These are phyloP conservation scores for Cryphonectria naterciae DNA, from an alignment of 2,329 filamentous ascomycete species.

Conservation along the genomic window DNA sequence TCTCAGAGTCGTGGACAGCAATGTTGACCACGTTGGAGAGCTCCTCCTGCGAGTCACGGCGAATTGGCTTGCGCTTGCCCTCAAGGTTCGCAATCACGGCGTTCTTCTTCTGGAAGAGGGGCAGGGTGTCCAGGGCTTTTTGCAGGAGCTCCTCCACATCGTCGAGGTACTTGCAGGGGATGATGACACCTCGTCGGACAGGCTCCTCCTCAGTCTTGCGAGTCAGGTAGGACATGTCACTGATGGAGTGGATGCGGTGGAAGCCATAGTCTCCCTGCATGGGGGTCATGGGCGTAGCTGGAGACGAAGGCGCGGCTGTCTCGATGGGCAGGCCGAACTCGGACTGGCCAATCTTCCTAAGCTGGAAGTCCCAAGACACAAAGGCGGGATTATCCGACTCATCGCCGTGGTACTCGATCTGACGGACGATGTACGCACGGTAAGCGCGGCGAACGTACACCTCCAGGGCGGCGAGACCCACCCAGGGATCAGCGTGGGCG, in stretches of 20 bases:
- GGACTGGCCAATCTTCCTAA: conserved; percentile 89
- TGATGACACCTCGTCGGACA: conserved; percentile 87
- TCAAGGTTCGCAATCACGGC: conserved; percentile 71
- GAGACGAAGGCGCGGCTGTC: conserved; percentile 81
- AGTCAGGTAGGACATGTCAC: conserved; percentile 89
- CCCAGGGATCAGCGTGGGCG: conserved; percentile 90
- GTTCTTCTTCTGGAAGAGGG: conserved; percentile 56
- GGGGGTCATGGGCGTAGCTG: conserved; percentile 50
- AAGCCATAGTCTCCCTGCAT: conserved; percentile 63
- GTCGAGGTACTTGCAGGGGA: conserved; percentile 91
- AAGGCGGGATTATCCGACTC: conserved; percentile 71
- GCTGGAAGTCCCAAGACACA: conserved; percentile 93
- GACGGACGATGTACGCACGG: conserved; percentile 90
- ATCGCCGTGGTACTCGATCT: conserved; percentile 83
- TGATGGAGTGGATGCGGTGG: conserved; percentile 90
- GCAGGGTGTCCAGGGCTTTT: conserved; percentile 84
- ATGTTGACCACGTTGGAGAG: conserved; percentile 92
- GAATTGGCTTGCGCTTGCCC: conserved; percentile 69
- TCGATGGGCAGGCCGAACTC: conserved; percentile 84
- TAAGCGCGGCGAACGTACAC: conserved; percentile 97
- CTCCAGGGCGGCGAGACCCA: conserved; percentile 89
- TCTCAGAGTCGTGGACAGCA: conserved; percentile 86
- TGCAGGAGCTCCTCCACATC: conserved; percentile 86
- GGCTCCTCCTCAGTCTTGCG: conserved; percentile 76
- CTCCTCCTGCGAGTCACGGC: conserved; percentile 69